These are phyloP conservation scores for Uronychia binucleata DNA, from an alignment of 73 alveolate genomes.

Conservation along the genomic window DNA sequence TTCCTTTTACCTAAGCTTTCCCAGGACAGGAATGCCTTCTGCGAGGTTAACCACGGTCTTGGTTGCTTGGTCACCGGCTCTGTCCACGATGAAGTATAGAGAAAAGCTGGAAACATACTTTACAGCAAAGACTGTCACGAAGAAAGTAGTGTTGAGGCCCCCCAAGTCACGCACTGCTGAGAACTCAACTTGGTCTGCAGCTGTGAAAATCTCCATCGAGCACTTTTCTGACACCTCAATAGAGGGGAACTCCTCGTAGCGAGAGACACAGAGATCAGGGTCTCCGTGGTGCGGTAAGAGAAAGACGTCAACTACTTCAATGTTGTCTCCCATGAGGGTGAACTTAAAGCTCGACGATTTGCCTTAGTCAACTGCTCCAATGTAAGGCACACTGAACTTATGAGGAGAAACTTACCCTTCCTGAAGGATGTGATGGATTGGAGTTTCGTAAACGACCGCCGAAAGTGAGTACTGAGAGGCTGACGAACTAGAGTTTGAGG, in stretches of 20 bases:
- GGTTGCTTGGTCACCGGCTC: background rate
- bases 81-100: background rate
- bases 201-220: background rate
- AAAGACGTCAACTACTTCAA: background rate
- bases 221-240: conserved; percentile 10
- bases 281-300: conserved; percentile 40
- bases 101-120: background rate
- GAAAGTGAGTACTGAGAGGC: background rate
- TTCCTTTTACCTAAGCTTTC: background rate
- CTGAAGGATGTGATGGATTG: background rate
- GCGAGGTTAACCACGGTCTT: background rate
- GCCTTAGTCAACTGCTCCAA: background rate
- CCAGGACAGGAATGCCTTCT: background rate
- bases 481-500: too few species aligned
- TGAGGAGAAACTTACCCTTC: background rate
- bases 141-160: background rate
- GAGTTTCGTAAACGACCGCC: background rate
- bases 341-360: background rate
- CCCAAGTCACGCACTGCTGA: background rate
- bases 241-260: background rate
- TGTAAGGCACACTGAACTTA: background rate
- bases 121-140: background rate
- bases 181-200: background rate
- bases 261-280: conserved; percentile 44
- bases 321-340: conserved; percentile 3